Conservation (phyloP, 1,139 yeast species). For the Geotrichum phurueaensis region DNA sequence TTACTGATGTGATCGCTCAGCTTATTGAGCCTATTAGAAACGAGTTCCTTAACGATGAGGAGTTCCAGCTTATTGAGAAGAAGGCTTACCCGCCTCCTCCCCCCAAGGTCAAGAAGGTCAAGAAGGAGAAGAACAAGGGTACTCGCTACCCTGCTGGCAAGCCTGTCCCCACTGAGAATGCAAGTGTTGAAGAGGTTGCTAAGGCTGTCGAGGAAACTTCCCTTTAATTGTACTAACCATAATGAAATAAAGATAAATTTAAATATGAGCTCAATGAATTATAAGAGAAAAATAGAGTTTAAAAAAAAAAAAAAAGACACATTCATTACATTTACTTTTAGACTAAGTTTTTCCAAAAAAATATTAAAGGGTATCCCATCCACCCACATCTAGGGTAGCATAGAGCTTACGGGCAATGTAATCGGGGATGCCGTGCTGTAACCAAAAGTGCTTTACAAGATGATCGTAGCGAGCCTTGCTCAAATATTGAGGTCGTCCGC, state of each 20-base stretch:
- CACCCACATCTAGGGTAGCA: slow-evolving; percentile 76
- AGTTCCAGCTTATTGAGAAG: slow-evolving; percentile 66
- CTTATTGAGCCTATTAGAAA: slow-evolving; percentile 81
- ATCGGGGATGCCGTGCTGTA: slow-evolving; percentile 74
- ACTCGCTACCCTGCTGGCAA: slow-evolving; percentile 69
- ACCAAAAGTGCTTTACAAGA: slow-evolving; percentile 63
- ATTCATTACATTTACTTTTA: background rate
- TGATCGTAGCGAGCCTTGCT: slow-evolving; percentile 60
- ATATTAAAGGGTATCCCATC: slow-evolving; percentile 81
- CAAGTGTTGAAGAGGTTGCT: slow-evolving; percentile 31
- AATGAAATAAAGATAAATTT: background rate
- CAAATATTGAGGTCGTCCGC: slow-evolving; percentile 66
- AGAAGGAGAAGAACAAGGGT: slow-evolving; percentile 77
- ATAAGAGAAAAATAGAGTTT: background rate
- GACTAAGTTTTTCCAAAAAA: background rate
- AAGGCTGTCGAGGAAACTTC: slow-evolving; percentile 18
- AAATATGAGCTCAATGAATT: background rate
- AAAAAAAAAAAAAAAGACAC: background rate
- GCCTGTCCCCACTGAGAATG: slow-evolving; percentile 20
- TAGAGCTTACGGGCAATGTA: slow-evolving; percentile 75
- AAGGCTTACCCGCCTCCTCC: slow-evolving; percentile 82
- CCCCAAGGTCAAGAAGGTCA: slow-evolving; percentile 57
- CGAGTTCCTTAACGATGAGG: slow-evolving; percentile 54
- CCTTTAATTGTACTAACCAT: background rate
- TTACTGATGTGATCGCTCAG: slow-evolving; percentile 72